Conservation (phyloP, 2,329 filamentous ascomycete genomes). For the Aspergillus neotritici region DNA sequence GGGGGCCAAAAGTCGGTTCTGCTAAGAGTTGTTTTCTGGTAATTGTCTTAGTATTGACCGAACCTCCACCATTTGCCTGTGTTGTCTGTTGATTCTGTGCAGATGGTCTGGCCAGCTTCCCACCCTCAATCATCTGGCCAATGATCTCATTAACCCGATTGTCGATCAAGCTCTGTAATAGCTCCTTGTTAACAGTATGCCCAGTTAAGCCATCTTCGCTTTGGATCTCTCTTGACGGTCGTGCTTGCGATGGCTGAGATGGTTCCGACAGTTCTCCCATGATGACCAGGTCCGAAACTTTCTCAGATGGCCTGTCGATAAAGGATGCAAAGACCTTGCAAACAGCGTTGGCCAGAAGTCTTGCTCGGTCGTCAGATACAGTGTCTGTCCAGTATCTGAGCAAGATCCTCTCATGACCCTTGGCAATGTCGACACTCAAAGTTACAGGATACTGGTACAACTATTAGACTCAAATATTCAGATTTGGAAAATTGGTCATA, state of each 20-base stretch:
- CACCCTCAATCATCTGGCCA: slow-evolving; percentile 27
- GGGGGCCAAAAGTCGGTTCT: slow-evolving; percentile 11
- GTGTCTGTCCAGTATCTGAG: slow-evolving; percentile 38
- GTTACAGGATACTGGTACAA: slow-evolving; percentile 33
- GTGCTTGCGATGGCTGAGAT: not conserved
- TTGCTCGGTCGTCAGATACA: slow-evolving; percentile 32
- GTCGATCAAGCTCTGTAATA: slow-evolving; percentile 31
- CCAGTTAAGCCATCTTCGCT: not conserved
- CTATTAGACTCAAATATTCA: slow-evolving; percentile 6
- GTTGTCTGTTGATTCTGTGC: too few species aligned
- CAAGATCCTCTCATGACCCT: slow-evolving; percentile 31
- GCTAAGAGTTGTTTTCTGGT: slow-evolving; percentile 5
- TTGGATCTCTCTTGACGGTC: too few species aligned
- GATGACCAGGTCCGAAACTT: slow-evolving; percentile 20
- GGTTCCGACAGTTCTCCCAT: not conserved
- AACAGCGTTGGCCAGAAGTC: slow-evolving; percentile 26
- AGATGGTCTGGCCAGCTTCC: slow-evolving; percentile 18
- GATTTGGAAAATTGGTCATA: not conserved
- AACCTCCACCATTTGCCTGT: too few species aligned
- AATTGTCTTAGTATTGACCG: too few species aligned
- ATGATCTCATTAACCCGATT: slow-evolving; percentile 32
- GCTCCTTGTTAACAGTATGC: slow-evolving; percentile 16
- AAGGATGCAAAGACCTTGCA: slow-evolving; percentile 30
- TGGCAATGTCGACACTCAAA: slow-evolving; percentile 35
- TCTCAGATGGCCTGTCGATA: slow-evolving; percentile 23